A percentile compares a stretch with the other conserved stretches of the same genome.
Evolutionary conservation across 371 early-diverging fungal genomes (phyloP).

Genomic region (Entomophthora muscae): DNA sequence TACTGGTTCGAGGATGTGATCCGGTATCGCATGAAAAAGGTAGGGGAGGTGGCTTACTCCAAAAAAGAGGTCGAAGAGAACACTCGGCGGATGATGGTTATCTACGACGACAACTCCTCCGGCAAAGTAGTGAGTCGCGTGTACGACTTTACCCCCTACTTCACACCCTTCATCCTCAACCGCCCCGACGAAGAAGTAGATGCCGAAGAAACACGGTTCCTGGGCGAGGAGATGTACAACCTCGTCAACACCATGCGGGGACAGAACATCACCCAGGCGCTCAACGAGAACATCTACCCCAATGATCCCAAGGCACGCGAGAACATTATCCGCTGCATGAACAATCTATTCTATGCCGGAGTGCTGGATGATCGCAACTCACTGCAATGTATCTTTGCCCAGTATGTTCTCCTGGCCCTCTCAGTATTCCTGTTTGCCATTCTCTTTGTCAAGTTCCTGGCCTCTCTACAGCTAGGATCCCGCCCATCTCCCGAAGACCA

Average conservation of each 20-base stretch:
- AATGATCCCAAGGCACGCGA: constrained; percentile 43
- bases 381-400: constrained; percentile 65
- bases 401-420: constrained; percentile 59
- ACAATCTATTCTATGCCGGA: constrained; percentile 74
- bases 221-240: constrained; percentile 29
- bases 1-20: constrained; percentile 10
- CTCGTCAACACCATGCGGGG: constrained; percentile 51
- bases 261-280: constrained; percentile 14
- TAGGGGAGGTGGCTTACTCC: constrained; percentile 38
- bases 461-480: constrained; percentile 75
- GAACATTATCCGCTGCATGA: constrained; percentile 39
- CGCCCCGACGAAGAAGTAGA: constrained; percentile 12
- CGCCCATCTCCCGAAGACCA: constrained; percentile 65
- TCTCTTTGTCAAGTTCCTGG: constrained; percentile 79
- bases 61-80: constrained; percentile 23
- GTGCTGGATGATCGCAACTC: constrained; percentile 75
- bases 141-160: constrained; percentile 58
- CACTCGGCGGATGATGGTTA: constrained; percentile 36
- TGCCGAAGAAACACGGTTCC: constrained; percentile 23
- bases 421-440: constrained; percentile 63
- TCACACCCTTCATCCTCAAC: constrained; percentile 20
- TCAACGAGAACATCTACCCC: constrained; percentile 24
- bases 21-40: constrained; percentile 41
- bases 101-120: constrained; percentile 24
- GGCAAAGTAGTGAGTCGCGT: constrained; percentile 43